Evolutionary conservation across 176 grass and related monocot genomes (phyloP), one percentile per base, ranked within the genome.

Genomic region (Echinochloa phyllopogon): DNA sequence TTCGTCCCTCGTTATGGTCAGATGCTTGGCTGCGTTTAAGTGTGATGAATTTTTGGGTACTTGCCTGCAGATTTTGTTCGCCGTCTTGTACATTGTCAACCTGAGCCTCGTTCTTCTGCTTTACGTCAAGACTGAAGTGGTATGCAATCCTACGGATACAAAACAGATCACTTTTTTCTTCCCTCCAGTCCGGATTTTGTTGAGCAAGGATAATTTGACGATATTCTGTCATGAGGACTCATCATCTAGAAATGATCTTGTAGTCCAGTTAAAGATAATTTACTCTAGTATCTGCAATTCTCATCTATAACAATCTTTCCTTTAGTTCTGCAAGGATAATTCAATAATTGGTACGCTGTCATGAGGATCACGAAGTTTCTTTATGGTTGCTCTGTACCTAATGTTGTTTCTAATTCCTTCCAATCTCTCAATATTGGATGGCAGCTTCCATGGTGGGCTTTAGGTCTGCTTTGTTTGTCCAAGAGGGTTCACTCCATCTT

Each of bases 381-480:
- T 52, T 18, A 53, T 2, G 21, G 56, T 58, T 55, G 20, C 57
- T 25, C n/a, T 60, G 11, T 70, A 63, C 36, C 51, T 66, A 17
- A n/a, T 73, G 6, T 56, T 58, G 20, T 79, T 36, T 63, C 84
- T 90, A 65, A 83, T 50, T 23, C 68, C 39, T 47, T 14, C 14
- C 18, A 86, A 36, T 83, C 68, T 82, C 11, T 87, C 36, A 38
- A 87, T 82, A 25, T 70, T 75, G 75, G 75, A 63, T 63, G 29
- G 56, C 89, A 98, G 96, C 86, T 98, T 88, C 96, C 96, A 85
- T 92, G 89, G 93, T 98, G 96, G 96, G 93, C 85, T 89, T 81
- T 98, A 84, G 84, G 80, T 62, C 92, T 98, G 76, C 96, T 98
- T 85, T 95, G 91, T 82, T 94, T 98, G 75, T 98, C 96, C 83